Conservation (phyloP, 768 basidiomycete species). For the Plicaturopsis crispa region DNA sequence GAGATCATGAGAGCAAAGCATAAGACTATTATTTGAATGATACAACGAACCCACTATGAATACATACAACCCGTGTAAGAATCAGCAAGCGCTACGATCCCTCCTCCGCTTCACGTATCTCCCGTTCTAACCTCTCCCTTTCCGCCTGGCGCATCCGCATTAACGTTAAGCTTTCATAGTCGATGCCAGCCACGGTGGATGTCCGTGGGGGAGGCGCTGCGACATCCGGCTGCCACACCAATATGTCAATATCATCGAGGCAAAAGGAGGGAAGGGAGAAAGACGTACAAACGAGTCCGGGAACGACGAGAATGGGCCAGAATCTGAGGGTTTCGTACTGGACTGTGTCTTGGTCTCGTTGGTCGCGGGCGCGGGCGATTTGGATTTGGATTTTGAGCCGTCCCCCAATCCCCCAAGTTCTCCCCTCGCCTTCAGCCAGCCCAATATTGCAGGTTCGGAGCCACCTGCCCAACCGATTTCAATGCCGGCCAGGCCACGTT, state of each 20-base stretch:
- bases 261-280: not conserved
- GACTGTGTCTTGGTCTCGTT: constrained; percentile 4
- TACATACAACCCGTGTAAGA: too few species aligned
- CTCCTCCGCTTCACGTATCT: constrained; percentile 58
- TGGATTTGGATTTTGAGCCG: constrained; percentile 5
- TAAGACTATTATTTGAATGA: too few species aligned
- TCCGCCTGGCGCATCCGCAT: constrained; percentile 80
- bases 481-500: constrained; percentile 48
- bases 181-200: constrained; percentile 36
- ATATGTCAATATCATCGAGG: constrained; percentile 2
- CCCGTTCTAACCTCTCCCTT: constrained; percentile 65
- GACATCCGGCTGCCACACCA: constrained; percentile 17
- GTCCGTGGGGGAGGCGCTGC: constrained; percentile 18
- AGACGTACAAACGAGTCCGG: constrained; percentile 46
- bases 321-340: constrained; percentile 2
- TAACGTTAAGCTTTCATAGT: constrained; percentile 75
- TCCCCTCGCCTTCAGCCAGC: constrained; percentile 68
- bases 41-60: too few species aligned
- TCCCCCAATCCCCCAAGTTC: constrained; percentile 34
- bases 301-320: constrained; percentile 53
- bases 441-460: constrained; percentile 60
- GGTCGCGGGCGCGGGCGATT: not conserved
- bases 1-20: too few species aligned
- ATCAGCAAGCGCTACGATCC: constrained; percentile 4
- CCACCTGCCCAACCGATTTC: constrained; percentile 72